Base-by-base conservation (phyloP, 352 stramenopile genomes). In the Phytophthora multivora region DNA sequence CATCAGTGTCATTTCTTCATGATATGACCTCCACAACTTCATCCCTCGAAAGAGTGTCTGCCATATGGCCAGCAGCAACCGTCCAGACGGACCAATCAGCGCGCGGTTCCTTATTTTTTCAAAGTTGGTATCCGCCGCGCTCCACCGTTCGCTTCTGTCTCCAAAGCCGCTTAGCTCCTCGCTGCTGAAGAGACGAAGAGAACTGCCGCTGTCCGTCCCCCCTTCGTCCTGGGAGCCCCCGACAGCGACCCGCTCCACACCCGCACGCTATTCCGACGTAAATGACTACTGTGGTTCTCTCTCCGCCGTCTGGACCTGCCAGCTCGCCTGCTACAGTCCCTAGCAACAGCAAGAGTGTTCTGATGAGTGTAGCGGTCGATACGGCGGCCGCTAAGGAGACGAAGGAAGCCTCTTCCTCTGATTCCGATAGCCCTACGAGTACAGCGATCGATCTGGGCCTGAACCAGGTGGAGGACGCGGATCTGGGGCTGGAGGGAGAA, bases 201-300 rank as follows among this genome's bases (percentile, higher is more conserved):
- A 30, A 25, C 46, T 31, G 28, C 15, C n/a, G 33, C 26, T 5
- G 47, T 25, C 18, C 48, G 25, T 46, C 31, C 53, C 39, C 38
- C 43, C 57, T 40, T 66, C 49, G 41, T 46, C 19, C 30, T 15
- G 16, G 56, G 30, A 30, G 39, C 57, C 35, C 43, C 33, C 10
- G 15, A 63, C 13, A 6, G 26, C 26, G 21, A 45, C 36, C 31
- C 33, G 3, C 33, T 1, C 6, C 21, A 16, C 23, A 10, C 13
- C 12, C 2, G 3, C 6, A 15, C 42, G 8, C 9, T 30, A 36
- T 4, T 15, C 5, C 5, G 12, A 13, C 12, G 28, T 33, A 19
- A 13, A 88, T 90, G 80, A 88, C 78, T 9, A 84, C 76, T 9
- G 69, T 85, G 19, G 69, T 87, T 26, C 57, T 88, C 21, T 73